Conservation (phyloP, 2,329 filamentous ascomycete genomes). For the Botrytis sinoallii region DNA sequence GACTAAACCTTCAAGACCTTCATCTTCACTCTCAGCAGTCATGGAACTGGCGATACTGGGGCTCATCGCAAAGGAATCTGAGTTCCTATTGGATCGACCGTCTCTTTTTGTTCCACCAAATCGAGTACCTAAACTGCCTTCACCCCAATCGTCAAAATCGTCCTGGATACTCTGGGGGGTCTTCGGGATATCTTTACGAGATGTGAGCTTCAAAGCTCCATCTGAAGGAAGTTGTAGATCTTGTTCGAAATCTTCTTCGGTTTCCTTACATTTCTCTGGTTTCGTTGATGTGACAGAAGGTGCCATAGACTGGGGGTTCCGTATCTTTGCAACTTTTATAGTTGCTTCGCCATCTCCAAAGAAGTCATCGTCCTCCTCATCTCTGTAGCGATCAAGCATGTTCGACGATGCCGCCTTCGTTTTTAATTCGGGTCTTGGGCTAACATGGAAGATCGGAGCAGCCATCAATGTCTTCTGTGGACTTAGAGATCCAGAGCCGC, state of each 20-base stretch:
- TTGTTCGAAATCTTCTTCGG: constrained; percentile 66
- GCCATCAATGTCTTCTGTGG: constrained; percentile 46
- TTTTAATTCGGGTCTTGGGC: constrained; percentile 29
- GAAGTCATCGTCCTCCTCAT: constrained; percentile 60
- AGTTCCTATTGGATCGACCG: constrained; percentile 76
- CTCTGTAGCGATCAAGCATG: constrained; percentile 62
- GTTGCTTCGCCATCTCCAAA: constrained; percentile 63
- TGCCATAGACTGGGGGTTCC: constrained; percentile 50
- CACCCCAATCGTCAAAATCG: constrained; percentile 87
- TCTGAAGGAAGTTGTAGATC: constrained; percentile 70
- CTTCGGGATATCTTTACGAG: constrained; percentile 58
- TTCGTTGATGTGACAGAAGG: constrained; percentile 56
- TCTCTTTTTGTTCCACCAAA: constrained; percentile 84
- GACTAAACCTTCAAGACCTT: constrained; percentile 84
- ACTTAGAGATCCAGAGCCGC: constrained; percentile 47
- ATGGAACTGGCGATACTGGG: constrained; percentile 90
- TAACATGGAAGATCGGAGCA: constrained; percentile 34
- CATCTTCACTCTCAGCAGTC: constrained; percentile 89
- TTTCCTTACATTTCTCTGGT: constrained; percentile 43
- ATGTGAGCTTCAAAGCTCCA: constrained; percentile 59
- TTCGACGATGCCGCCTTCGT: constrained; percentile 39
- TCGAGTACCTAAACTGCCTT: constrained; percentile 86
- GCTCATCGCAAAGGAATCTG: constrained; percentile 83
- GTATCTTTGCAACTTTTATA: constrained; percentile 64
- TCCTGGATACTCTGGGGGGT: constrained; percentile 61